A percentile compares a stretch with the other conserved stretches of the same genome.
phyloP scores from a whole-genome alignment of 805 yeast genomes.

The fission yeast (Schizosaccharomyces pombe) region DNA sequence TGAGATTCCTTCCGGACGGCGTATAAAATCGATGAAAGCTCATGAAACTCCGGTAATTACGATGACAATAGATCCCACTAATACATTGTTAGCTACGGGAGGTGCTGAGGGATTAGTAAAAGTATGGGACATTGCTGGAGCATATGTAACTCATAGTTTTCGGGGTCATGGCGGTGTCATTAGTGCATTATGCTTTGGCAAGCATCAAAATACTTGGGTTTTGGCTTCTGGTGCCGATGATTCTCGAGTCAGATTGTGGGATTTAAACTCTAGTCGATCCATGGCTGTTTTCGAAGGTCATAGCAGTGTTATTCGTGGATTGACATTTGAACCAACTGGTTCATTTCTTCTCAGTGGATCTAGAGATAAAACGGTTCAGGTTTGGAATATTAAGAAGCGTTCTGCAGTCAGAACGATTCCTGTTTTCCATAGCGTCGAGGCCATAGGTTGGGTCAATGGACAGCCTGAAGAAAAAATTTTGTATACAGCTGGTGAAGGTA shows the following conservation, averaged over 20 bases:
- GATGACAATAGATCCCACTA: constrained; percentile 51
- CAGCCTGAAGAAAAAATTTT: constrained; percentile 14
- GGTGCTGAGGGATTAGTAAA: constrained; percentile 82
- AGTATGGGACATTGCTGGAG: constrained; percentile 80
- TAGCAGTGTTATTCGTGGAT: constrained; percentile 62
- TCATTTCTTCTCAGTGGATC: constrained; percentile 54
- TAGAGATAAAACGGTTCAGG: constrained; percentile 53
- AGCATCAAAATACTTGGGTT: constrained; percentile 31
- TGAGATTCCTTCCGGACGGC: constrained; percentile 18
- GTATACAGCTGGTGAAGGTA: constrained; percentile 63
- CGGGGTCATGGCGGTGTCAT: constrained; percentile 86
- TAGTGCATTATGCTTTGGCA: constrained; percentile 40
- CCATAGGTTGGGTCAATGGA: constrained; percentile 14
- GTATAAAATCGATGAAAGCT: constrained; percentile 17
- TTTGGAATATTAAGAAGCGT: constrained; percentile 29
- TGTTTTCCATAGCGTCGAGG: constrained; percentile 28
- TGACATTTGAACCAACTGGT: constrained; percentile 37
- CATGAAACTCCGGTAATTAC: constrained; percentile 60
- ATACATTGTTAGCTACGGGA: constrained; percentile 76
- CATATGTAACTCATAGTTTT: constrained; percentile 67
- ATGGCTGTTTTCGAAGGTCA: constrained; percentile 46
- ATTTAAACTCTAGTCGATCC: constrained; percentile 45
- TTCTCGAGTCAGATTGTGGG: constrained; percentile 37
- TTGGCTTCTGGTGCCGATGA: constrained; percentile 50
- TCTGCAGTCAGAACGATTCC: constrained; percentile 46